These are phyloP conservation scores for Ilyonectria robusta DNA, from an alignment of 2,329 filamentous ascomycete genomes.

Conservation along the genomic window DNA sequence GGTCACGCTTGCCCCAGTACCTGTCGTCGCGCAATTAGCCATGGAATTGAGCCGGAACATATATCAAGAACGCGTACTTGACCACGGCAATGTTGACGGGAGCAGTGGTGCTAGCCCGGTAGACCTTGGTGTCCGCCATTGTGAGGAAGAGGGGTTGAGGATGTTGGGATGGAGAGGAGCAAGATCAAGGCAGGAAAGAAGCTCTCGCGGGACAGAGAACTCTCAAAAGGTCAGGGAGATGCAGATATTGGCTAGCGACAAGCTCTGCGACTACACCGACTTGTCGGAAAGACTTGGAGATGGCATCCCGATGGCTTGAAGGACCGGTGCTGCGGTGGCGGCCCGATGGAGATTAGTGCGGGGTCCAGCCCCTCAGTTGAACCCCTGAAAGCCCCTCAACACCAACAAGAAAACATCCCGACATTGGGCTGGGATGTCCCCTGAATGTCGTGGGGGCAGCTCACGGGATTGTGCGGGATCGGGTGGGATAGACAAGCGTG, in stretches of 20 bases:
- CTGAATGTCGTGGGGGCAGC: not conserved
- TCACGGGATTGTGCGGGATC: not conserved
- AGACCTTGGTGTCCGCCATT: slow-evolving; percentile 73
- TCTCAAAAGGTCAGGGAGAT: slow-evolving; percentile 12
- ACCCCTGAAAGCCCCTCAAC: slow-evolving; percentile 37
- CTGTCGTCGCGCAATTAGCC: slow-evolving; percentile 39
- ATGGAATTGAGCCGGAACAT: slow-evolving; percentile 1
- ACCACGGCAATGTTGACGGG: slow-evolving; percentile 99
- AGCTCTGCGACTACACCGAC: slow-evolving; percentile 45
- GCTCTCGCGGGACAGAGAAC: slow-evolving; percentile 8
- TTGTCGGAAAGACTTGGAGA: slow-evolving; percentile 49
- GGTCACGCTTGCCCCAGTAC: slow-evolving; percentile 97
- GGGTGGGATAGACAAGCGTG: not conserved
- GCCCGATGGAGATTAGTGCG: slow-evolving; percentile 46
- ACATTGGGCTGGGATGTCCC: slow-evolving; percentile 8
- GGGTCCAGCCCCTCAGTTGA: slow-evolving; percentile 41
- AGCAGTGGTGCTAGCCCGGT: slow-evolving; percentile 94
- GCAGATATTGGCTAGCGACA: slow-evolving; percentile 22
- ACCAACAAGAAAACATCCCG: slow-evolving; percentile 20
- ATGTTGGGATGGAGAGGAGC: not conserved
- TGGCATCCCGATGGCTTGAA: slow-evolving; percentile 33
- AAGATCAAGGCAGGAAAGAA: slow-evolving; percentile 4
- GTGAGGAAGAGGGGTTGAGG: slow-evolving; percentile 27
- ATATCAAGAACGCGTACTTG: slow-evolving; percentile 72
- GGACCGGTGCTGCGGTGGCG: slow-evolving; percentile 26